These are phyloP conservation scores for Trichophyton rubrum DNA, from an alignment of 2,329 filamentous ascomycete species.

Conservation along the genomic window DNA sequence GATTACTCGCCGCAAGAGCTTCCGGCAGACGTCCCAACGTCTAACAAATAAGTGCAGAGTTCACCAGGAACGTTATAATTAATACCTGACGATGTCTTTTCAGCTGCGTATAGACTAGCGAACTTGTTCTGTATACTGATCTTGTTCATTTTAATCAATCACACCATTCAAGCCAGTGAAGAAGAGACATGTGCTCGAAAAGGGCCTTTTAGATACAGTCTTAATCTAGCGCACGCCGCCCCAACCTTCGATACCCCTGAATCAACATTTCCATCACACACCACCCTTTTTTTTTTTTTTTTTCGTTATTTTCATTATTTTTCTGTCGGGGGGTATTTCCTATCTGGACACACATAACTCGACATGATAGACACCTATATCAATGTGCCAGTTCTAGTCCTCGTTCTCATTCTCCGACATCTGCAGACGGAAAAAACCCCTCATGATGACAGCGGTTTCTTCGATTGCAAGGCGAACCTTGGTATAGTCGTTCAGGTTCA, in stretches of 20 bases:
- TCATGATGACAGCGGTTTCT: not conserved
- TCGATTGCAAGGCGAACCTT: not conserved
- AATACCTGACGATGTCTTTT: not conserved
- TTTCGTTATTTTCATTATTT: not conserved
- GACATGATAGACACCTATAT: not conserved
- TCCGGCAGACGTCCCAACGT: not conserved
- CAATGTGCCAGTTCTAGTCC: not conserved
- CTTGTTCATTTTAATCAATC: not conserved
- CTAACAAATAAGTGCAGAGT: not conserved
- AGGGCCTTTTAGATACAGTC: not conserved
- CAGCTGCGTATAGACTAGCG: not conserved
- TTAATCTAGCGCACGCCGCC: not conserved
- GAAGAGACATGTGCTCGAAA: not conserved
- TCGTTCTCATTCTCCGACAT: not conserved
- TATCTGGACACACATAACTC: not conserved
- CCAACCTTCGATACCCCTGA: not conserved
- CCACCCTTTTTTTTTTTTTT: not conserved
- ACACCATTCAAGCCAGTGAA: not conserved
- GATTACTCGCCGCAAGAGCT: not conserved
- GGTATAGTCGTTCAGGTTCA: not conserved
- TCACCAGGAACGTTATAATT: not conserved
- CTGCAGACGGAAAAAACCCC: not conserved
- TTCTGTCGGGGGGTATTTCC: not conserved
- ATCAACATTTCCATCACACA: not conserved
- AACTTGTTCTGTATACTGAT: not conserved